phyloP scores from a whole-genome alignment of 192 early-diverging fungal genomes.

The Backusella sp. region DNA sequence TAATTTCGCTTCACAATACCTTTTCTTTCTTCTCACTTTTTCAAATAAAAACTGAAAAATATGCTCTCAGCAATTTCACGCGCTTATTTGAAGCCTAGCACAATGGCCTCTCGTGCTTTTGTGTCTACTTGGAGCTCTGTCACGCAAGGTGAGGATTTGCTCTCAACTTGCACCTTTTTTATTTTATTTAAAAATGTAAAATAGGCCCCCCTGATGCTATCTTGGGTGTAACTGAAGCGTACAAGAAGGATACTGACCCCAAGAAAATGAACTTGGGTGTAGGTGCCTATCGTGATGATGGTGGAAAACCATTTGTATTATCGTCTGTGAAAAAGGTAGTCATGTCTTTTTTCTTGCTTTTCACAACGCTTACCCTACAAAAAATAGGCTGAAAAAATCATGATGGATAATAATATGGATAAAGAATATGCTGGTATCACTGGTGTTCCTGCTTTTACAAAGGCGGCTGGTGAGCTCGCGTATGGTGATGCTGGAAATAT shows the following conservation, averaged over 20 bases:
- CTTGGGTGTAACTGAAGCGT: constrained; percentile 90
- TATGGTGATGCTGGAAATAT: constrained; percentile 74
- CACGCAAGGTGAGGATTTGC: constrained; percentile 41
- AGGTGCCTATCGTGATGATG: constrained; percentile 95
- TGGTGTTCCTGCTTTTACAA: constrained; percentile 81
- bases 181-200: not conserved
- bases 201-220: constrained; percentile 76
- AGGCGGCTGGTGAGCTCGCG: constrained; percentile 80
- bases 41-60: not conserved
- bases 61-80: constrained; percentile 35
- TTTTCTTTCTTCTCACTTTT: not conserved
- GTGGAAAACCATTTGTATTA: constrained; percentile 90
- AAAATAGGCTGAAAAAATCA: constrained; percentile 71
- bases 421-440: constrained; percentile 98
- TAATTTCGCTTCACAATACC: too few relatives aligned
- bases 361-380: not conserved
- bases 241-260: constrained; percentile 84
- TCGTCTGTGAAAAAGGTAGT: constrained; percentile 77
- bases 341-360: not conserved
- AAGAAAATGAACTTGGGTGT: constrained; percentile 98
- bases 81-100: constrained; percentile 6
- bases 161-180: not conserved
- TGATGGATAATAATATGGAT: constrained; percentile 68
- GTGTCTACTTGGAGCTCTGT: constrained; percentile 56
- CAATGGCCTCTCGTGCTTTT: constrained; percentile 24